Evolutionary conservation across 805 yeast species (phyloP).

Genomic region (Kazachstania viticola): DNA sequence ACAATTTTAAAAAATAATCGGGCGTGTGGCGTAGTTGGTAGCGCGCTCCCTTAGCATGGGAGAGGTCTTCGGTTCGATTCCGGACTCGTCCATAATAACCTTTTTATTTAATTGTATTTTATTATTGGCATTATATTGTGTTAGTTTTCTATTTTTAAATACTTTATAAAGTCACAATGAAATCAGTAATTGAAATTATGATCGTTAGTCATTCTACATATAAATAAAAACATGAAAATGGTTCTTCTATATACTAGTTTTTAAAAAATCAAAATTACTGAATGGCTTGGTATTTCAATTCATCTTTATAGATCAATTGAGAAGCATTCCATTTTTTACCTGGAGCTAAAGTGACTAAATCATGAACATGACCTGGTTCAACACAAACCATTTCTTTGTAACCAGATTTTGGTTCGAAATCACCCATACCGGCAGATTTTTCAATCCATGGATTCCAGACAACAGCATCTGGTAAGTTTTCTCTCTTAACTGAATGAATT

Average conservation of each 20-base stretch:
- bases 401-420: slow-evolving; percentile 79
- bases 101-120: no score
- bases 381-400: slow-evolving; percentile 83
- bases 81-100: slow-evolving; percentile 71
- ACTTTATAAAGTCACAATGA: no score
- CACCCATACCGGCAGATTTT: slow-evolving; percentile 73
- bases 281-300: slow-evolving; percentile 47
- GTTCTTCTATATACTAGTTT: no score
- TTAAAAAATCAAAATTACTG: slow-evolving; percentile 12
- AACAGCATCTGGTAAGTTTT: slow-evolving; percentile 55
- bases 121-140: no score
- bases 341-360: slow-evolving; percentile 51
- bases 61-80: slow-evolving; percentile 75
- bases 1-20: background rate
- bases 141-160: no score
- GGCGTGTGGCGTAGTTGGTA: slow-evolving; percentile 77
- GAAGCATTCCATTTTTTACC: slow-evolving; percentile 68
- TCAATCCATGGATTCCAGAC: slow-evolving; percentile 98
- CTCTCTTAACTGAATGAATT: slow-evolving; percentile 52
- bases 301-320: slow-evolving; percentile 48
- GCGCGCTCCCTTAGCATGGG: slow-evolving; percentile 77
- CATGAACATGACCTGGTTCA: slow-evolving; percentile 83
- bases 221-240: no score
- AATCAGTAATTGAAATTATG: no score
- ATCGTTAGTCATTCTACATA: no score